Conservation (phyloP, 495 filamentous ascomycete species). For the Pyrenopolyporus hunteri region DNA sequence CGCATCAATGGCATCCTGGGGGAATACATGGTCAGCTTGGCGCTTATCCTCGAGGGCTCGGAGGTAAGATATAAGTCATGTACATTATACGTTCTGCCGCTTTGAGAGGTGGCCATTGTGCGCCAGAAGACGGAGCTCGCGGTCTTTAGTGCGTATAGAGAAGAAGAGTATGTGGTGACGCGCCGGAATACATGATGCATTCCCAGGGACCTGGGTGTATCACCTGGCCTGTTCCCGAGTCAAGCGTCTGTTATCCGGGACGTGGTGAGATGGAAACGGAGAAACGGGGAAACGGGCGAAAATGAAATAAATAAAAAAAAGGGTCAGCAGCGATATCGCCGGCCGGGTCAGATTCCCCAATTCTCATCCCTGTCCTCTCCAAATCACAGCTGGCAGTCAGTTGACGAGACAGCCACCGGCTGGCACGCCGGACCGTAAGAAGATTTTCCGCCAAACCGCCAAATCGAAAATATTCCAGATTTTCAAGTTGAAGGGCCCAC, state of each 20-base stretch:
- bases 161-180: constrained; percentile 8
- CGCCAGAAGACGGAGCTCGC: constrained; percentile 12
- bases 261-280: constrained; percentile 7
- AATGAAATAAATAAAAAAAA: constrained; percentile 17
- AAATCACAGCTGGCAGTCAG: neutral
- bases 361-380: constrained; percentile 22
- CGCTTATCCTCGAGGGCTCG: neutral
- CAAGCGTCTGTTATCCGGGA: neutral
- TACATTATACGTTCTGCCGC: constrained; percentile 39
- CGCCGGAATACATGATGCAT: constrained; percentile 45
- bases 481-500: too few relatives aligned
- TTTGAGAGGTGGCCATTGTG: constrained; percentile 38
- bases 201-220: constrained; percentile 18
- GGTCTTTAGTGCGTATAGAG: constrained; percentile 12
- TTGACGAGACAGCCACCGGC: neutral
- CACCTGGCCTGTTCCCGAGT: neutral
- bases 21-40: constrained; percentile 26
- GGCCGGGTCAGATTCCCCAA: constrained; percentile 5
- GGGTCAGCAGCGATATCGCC: constrained; percentile 25
- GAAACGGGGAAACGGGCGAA: too few relatives aligned
- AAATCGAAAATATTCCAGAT: too few relatives aligned
- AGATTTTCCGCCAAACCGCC: too few relatives aligned
- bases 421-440: too few relatives aligned
- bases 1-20: constrained; percentile 78
- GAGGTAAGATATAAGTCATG: neutral